Base-by-base conservation (phyloP, 352 stramenopile species). In the Pythium sp. region DNA sequence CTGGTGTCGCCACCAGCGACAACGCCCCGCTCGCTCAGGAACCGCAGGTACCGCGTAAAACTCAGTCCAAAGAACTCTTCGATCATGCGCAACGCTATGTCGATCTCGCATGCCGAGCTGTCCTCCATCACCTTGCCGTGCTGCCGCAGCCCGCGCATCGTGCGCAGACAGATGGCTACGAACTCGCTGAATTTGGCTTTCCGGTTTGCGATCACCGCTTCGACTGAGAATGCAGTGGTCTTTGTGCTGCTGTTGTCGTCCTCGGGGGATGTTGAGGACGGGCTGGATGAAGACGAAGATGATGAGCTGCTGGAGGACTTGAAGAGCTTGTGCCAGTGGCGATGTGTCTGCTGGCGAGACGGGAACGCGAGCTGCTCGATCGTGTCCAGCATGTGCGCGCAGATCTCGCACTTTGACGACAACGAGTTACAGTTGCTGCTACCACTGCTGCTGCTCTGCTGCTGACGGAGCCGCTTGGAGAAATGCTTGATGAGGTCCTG, bases 11-110 rank as follows among this genome's bases (percentile, higher is more conserved):
- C 57, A 49, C 68, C 69, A 8, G 78, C 67, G 56, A 84, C 77
- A 12, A 92, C 74, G 2, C 86, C 86, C 7, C 83, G 82, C 61
- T 93, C 86, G 59, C 71, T 79, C 11, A 93, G 74, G 47, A 93
- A 93, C 11, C 65, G 65, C 32, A 89, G 64, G 63, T 90, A 93
- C 24, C 78, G 73, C 14, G 78, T 85, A 65, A 90, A 93, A 59
- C 72, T 90, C 12, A 93, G 72, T 0, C 80, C 82, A 0, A 93
- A 63, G 58, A 93, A 93, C 65, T 91, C 83, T 49, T 93, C 86
- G 41, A 92, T 81, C 69, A 86, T 49, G 5, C 73, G 76, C 57
- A 91, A 71, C 1, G 74, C 65, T 1, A 81, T 72, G 36, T 64
- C 82, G 59, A 91, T 86, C 68, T 93, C 80, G 69, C 83, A 93